Evolutionary conservation across 2,329 filamentous ascomycete genomes (phyloP).

Genomic region (Trichoderma citrinoviride): DNA sequence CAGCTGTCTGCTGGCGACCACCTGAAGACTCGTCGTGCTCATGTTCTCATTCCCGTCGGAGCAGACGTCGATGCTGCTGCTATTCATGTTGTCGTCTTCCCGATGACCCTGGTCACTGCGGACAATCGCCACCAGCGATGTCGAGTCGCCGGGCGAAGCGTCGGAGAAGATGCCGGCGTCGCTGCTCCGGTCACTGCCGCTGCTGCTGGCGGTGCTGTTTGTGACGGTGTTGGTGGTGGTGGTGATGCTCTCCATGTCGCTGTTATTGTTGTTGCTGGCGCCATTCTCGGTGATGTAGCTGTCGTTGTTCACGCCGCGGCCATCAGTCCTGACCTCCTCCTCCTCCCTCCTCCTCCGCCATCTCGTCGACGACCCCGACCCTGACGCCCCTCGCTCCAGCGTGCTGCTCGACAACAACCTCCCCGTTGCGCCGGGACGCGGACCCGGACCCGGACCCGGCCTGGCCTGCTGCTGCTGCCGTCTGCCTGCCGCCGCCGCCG

Average conservation of each 20-base stretch:
- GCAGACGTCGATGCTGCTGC: not conserved
- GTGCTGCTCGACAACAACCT: not conserved
- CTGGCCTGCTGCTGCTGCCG: not conserved
- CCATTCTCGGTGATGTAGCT: too few species aligned
- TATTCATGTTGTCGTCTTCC: not conserved
- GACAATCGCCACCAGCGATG: not conserved
- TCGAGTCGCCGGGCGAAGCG: constrained; percentile 3
- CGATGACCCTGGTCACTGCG: not conserved
- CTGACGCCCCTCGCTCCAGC: not conserved
- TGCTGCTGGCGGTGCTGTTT: not conserved
- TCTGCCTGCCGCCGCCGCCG: not conserved
- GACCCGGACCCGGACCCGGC: too few species aligned
- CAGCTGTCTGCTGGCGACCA: not conserved
- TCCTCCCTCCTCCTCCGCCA: not conserved
- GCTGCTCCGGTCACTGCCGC: constrained; percentile 5
- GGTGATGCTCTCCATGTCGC: not conserved
- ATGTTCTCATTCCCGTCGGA: too few species aligned
- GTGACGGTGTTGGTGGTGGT: not conserved
- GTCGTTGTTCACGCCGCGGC: not conserved
- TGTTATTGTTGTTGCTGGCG: not conserved
- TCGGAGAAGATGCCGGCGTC: constrained; percentile 10
- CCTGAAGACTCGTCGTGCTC: not conserved
- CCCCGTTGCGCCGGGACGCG: too few species aligned
- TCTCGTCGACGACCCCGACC: not conserved
- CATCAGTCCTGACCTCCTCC: too few species aligned